Base-by-base conservation (phyloP, 306 rosid genomes). In the Trifolium subterraneum region DNA sequence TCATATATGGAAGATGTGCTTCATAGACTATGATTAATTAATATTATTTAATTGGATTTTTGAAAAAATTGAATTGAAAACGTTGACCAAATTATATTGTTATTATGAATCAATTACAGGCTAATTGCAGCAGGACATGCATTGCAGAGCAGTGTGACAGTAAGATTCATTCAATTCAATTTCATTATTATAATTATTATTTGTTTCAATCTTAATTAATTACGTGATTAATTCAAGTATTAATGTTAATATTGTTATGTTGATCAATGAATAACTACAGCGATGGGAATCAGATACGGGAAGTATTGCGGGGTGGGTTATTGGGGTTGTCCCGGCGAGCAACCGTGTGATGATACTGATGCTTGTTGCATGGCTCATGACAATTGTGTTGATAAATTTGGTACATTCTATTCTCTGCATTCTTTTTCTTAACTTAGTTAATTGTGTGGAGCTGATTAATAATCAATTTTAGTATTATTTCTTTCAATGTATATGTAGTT, bases 301-400 rank as follows among this genome's bases (percentile, higher is more conserved):
- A 93, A 91, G 88, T 93, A 80, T 79, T 93, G 98, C 36, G 98
- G 98, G 59, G 88, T 84, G 12, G 96, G 96, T 65, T 86, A 94
- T 85, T 78, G 75, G 31, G 97, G 98, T 54, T 93, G 98, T 72
- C 75, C 88, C 1, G 97, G 96, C 14, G 90, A 93, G 87, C 72
- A 87, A 56, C 98, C 98, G 0, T 93, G 98, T 72, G 97, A 93
- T 68, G 93, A 84, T 74, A 81, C 89, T n/a, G 98, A 93, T 74
- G 93, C 90, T 70, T 93, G 98, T 86, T 93, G 98, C 82, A 85
- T 89, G 88, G 65, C 23, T 63, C 98, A 93, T 70, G 98, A 93
- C 15, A 84, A 89, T 1, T 93, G 97, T 52, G 97, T 93, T 61
- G 87, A 52, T 16, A 71, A 65, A 69, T 83, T 75, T 4, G 98